Base-by-base conservation (phyloP, 495 filamentous ascomycete species). In the Aspergillus steynii region DNA sequence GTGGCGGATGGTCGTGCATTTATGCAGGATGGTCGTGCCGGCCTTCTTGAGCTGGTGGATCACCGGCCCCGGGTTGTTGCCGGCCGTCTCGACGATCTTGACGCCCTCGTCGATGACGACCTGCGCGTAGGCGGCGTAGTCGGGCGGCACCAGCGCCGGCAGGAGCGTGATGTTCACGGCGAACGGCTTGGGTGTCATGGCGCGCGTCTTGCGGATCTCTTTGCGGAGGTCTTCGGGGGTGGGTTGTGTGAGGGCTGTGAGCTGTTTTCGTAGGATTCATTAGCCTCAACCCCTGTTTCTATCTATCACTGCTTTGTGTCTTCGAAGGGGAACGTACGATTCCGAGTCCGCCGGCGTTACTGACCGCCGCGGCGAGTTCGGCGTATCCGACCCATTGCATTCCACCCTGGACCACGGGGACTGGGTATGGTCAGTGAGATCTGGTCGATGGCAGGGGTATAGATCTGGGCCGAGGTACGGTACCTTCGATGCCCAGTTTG, bases 141-240 rank as follows among this genome's bases (percentile, higher is more conserved):
- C 86, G 0, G 95, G 95, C 12, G 95, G 92, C 0, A 90, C 85
- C 31, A 98, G 79, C 49, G 95, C 85, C 42, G 95, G 95, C 59
- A 99, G 88, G 63, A 99, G 88, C 34, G 95, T 99, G 64, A 99
- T 84, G 82, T 99, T 99, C 59, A 98, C 94, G 69, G 85, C 95
- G 76, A 99, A 99, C 59, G 95, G 95, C 70, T 88, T 84, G 58
- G 83, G 83, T 70, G 95, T 99, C 88, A 98, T 84, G 66, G 81
- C 84, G 62, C 85, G 86, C 82, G 92, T 96, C 80, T 80, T 86
- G 63, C 85, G 89, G 76, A 99, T 99, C 77, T 99, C 95, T 70
- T 90, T 89, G 72, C 93, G 91, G 59, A 99, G 88, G 71, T 90
- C 93, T 81, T 95, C 91, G 48, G 95, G 94, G 29, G 88, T 89